phyloP scores from a whole-genome alignment of 495 filamentous ascomycete genomes.

The Thozetella sp. region DNA sequence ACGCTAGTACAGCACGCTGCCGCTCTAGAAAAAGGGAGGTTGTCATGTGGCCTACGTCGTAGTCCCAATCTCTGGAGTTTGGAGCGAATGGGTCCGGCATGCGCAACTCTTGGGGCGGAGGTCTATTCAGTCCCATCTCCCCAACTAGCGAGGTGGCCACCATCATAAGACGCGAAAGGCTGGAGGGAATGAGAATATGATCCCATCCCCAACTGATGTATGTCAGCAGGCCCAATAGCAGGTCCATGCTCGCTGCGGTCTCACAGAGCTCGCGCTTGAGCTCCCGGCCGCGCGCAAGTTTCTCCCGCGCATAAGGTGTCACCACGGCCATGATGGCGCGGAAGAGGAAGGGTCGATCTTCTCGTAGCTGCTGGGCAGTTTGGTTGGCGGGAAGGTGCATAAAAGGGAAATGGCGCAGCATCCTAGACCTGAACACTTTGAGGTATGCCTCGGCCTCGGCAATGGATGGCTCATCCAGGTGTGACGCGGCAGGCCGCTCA shows the following conservation, averaged over 20 bases:
- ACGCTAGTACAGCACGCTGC: slow-evolving; percentile 49
- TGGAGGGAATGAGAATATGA: slow-evolving; percentile 13
- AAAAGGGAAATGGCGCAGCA: slow-evolving; percentile 45
- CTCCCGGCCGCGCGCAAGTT: slow-evolving; percentile 31
- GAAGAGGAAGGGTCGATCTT: slow-evolving; percentile 51
- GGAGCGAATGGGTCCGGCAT: slow-evolving; percentile 16
- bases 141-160: slow-evolving; percentile 45
- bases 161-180: slow-evolving; percentile 38
- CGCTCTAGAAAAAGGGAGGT: slow-evolving; percentile 50
- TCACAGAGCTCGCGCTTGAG: slow-evolving; percentile 40
- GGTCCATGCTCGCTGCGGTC: slow-evolving; percentile 44
- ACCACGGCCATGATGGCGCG: slow-evolving; percentile 48
- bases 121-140: slow-evolving; percentile 48
- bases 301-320: no score
- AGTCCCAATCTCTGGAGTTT: slow-evolving; percentile 7
- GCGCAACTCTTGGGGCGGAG: slow-evolving; percentile 22
- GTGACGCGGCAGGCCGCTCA: no score
- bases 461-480: no score
- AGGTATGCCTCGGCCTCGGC: slow-evolving; percentile 32
- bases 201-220: slow-evolving; percentile 41
- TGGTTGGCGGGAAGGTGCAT: slow-evolving; percentile 36
- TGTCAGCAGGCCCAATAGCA: slow-evolving; percentile 51
- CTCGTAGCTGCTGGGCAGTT: slow-evolving; percentile 41
- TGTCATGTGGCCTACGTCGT: neutral
- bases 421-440: slow-evolving; percentile 37